phyloP scores from a whole-genome alignment of 2,329 filamentous ascomycete genomes.

The Calycina herbarum region DNA sequence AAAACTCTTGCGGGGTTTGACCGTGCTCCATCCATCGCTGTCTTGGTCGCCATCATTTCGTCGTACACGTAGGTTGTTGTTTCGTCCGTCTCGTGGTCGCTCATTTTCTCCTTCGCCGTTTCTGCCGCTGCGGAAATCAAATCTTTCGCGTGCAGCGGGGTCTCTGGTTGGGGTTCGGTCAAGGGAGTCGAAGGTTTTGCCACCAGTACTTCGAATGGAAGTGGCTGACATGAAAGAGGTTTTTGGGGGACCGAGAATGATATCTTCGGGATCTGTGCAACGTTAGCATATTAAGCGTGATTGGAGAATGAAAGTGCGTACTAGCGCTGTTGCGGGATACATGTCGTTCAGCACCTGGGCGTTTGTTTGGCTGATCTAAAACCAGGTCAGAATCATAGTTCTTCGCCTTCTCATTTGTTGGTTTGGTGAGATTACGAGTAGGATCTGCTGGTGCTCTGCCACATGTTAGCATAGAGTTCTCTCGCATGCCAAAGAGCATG shows the following conservation, averaged over 20 bases:
- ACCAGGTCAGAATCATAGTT: constrained; percentile 34
- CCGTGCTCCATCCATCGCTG: constrained; percentile 71
- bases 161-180: constrained; percentile 50
- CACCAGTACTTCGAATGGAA: constrained; percentile 46
- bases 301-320: constrained; percentile 42
- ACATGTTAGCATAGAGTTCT: constrained; percentile 25
- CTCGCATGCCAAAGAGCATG: constrained; percentile 1
- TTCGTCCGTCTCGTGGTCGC: constrained; percentile 49
- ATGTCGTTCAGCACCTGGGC: constrained; percentile 54
- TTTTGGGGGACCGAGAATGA: constrained; percentile 82
- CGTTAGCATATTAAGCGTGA: constrained; percentile 21
- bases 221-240: constrained; percentile 79
- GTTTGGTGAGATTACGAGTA: constrained; percentile 35
- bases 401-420: constrained; percentile 52
- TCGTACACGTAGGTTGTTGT: constrained; percentile 49
- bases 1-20: constrained; percentile 73
- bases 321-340: constrained; percentile 57
- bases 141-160: constrained; percentile 57
- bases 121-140: constrained; percentile 54
- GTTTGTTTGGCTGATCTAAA: constrained; percentile 45
- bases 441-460: constrained; percentile 33
- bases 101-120: constrained; percentile 53
- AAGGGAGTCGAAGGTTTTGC: constrained; percentile 42
- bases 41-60: constrained; percentile 60
- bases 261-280: constrained; percentile 68